phyloP scores from a whole-genome alignment of 768 basidiomycete species.

The Hygrocybe punicea region DNA sequence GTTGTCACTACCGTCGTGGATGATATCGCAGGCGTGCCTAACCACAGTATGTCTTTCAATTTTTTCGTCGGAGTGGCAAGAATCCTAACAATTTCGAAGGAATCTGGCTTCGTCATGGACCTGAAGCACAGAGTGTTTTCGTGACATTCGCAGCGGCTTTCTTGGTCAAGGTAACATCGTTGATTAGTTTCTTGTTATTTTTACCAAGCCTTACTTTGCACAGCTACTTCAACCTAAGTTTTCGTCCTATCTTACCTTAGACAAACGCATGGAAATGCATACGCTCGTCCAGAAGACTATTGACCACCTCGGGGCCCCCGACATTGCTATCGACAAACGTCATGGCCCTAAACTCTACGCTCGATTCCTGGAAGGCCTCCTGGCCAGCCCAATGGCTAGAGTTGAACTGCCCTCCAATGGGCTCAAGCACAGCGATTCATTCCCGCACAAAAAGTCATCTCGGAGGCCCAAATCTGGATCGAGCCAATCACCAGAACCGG shows the following conservation, averaged over 20 bases:
- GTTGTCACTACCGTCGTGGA: conserved; percentile 60
- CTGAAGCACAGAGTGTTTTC: conserved; percentile 77
- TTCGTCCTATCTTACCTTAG: conserved; percentile 52
- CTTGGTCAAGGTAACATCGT: conserved; percentile 61
- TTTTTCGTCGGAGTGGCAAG: background rate
- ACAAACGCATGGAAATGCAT: conserved; percentile 61
- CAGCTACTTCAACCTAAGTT: conserved; percentile 80
- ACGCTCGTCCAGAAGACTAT: conserved; percentile 61
- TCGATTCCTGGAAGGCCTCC: conserved; percentile 69
- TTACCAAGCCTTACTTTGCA: background rate
- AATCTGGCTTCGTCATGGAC: conserved; percentile 64
- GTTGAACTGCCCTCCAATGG: conserved; percentile 14
- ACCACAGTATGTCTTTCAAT: conserved; percentile 44
- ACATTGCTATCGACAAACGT: conserved; percentile 74
- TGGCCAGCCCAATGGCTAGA: conserved; percentile 54
- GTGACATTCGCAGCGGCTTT: conserved; percentile 79
- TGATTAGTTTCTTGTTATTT: background rate
- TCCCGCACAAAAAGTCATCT: conserved; percentile 7
- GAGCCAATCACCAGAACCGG: conserved; percentile 16
- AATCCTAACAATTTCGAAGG: conserved; percentile 32
- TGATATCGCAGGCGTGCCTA: conserved; percentile 49
- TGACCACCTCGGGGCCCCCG: conserved; percentile 62
- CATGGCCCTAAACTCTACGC: conserved; percentile 81
- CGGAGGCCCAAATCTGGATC: conserved; percentile 12
- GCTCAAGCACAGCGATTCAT: background rate